Base-by-base conservation (phyloP, 139 green algal species). In the Tetradesmus obliquus region DNA sequence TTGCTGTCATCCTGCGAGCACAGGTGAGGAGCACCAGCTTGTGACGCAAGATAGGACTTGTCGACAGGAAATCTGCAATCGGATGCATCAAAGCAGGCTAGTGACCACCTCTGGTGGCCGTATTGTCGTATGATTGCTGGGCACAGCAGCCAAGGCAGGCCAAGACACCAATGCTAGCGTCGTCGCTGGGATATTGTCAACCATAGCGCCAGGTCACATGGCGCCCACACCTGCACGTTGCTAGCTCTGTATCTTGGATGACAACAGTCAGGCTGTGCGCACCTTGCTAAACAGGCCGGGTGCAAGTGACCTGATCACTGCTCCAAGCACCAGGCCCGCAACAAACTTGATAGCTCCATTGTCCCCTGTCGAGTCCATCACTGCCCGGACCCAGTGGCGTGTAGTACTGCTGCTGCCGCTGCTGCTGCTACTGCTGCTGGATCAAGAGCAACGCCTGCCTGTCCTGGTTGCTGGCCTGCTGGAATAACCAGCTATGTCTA, bases 321-420 rank as follows among this genome's bases (percentile, higher is more conserved):
- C 91, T 32, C 93, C 93, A 15, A 93, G 51, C 1, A 79, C 81
- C 7, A 93, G 79, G 53, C 93, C 93, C 1, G 86, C 91, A 1
- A 88, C 72, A 3, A 95, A 87, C 55, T 95, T 95, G 12, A 95
- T 57, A 6, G 93, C 51, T 0, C 82, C 82, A 5, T 1, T 24
- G 2, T 76, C 66, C 17, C 66, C 15, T 3, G 19, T 3, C 7
- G 66, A 76, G 66, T 76, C 66, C 66, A 76, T 76, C 1, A 71
- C 17, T 76, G 66, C 15, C 17, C n/a, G 66, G 15, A 24, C 15
- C n/a, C 51, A 19, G 55, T 5, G 51, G 54, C 17, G 45, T 45
- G 82, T 17, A 58, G 15, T 87, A 15, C 55, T 76, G 82, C 82
- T 87, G 82, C 55, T 87, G 82, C 20, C 19, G 51, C 81, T 86